These are phyloP conservation scores for Phialemoniopsis sp. DNA, from an alignment of 2,329 filamentous ascomycete genomes.

Conservation along the genomic window DNA sequence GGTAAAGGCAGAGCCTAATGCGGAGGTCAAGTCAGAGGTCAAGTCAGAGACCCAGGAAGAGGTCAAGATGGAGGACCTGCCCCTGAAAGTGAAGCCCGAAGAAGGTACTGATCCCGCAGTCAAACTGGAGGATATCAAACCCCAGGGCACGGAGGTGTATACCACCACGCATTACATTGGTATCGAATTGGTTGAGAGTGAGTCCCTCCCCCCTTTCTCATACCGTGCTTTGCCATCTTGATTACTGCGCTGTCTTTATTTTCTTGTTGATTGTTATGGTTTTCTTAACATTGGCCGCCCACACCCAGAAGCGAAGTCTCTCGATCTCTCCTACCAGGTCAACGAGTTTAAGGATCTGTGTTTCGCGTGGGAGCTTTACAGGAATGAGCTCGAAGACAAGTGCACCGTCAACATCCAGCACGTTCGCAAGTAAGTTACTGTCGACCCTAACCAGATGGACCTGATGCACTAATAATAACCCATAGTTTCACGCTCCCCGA, in stretches of 20 bases:
- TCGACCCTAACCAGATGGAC: neutral
- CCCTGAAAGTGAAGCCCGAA: constrained; percentile 9
- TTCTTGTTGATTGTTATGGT: constrained; percentile 7
- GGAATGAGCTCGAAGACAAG: constrained; percentile 59
- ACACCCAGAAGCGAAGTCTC: constrained; percentile 58
- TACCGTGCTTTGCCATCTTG: neutral
- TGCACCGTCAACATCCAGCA: constrained; percentile 73
- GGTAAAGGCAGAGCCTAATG: constrained; percentile 23
- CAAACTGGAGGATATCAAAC: constrained; percentile 15
- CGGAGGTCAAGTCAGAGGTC: constrained; percentile 13
- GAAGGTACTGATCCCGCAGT: too few relatives aligned
- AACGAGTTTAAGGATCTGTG: constrained; percentile 84
- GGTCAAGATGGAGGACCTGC: constrained; percentile 14
- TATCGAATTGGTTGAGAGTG: constrained; percentile 73
- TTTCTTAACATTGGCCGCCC: neutral
- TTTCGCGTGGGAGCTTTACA: constrained; percentile 69
- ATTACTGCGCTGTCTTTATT: too few relatives aligned
- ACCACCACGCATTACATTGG: constrained; percentile 96
- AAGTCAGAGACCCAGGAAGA: too few relatives aligned
- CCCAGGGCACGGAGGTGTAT: constrained; percentile 53
- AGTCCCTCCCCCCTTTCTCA: constrained; percentile 19
- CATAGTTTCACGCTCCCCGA: constrained; percentile 79
- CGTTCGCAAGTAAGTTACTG: constrained; percentile 69
- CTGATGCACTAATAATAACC: constrained; percentile 2
- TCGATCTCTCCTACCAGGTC: constrained; percentile 79